A percentile compares a stretch with the other conserved stretches of the same genome.
phyloP scores from a whole-genome alignment of 106 monocot species.

The Narthecium ossifragum region DNA sequence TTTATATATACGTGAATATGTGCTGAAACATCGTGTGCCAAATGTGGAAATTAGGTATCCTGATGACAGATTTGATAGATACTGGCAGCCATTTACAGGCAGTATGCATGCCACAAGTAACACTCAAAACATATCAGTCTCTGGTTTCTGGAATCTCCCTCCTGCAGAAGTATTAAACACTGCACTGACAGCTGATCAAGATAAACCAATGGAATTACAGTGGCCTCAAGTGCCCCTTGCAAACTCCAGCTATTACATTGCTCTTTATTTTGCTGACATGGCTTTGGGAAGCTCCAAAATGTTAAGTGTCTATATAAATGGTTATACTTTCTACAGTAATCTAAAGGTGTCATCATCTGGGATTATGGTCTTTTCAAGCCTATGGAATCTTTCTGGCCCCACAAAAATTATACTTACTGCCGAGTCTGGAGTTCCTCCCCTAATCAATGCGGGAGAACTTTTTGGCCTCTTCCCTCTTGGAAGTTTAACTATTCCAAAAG shows the following conservation, averaged over 20 bases:
- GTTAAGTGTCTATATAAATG: conserved; percentile 69
- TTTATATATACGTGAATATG: no score
- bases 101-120: conserved; percentile 9
- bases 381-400: conserved; percentile 68
- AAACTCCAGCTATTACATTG: conserved; percentile 68
- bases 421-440: conserved; percentile 33
- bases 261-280: conserved; percentile 84
- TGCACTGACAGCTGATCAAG: conserved; percentile 39
- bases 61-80: conserved; percentile 73
- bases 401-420: conserved; percentile 52
- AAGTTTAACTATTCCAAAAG: conserved; percentile 44
- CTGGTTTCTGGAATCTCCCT: conserved; percentile 84
- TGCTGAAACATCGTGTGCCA: background rate
- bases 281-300: conserved; percentile 23
- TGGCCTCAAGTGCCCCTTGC: conserved; percentile 72
- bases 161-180: conserved; percentile 57
- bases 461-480: conserved; percentile 54
- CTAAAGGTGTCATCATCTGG: conserved; percentile 52
- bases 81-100: conserved; percentile 67
- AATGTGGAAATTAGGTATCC: conserved; percentile 55
- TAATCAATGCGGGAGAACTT: conserved; percentile 85
- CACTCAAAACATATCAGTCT: conserved; percentile 36
- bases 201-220: conserved; percentile 45
- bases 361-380: conserved; percentile 42
- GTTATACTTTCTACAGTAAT: conserved; percentile 41